Base-by-base conservation (phyloP, 805 yeast species). In the Cephaloascus albidus region DNA sequence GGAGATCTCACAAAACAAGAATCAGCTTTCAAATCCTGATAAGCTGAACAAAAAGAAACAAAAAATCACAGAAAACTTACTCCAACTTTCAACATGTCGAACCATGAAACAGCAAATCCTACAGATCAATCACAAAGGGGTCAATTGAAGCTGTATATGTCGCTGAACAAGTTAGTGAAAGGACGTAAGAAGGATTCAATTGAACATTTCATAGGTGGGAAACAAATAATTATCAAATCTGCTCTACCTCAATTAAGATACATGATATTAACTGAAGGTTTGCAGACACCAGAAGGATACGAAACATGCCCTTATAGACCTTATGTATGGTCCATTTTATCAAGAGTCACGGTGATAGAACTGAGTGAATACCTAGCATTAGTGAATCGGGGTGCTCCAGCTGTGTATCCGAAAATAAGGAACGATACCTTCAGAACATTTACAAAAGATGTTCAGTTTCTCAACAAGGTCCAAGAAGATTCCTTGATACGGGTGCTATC, bases 381-480 rank as follows among this genome's bases (percentile, higher is more conserved):
- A 27, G 69, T 83, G 2, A 52, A 68, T 8, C 56, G 63, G 27
- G 85, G 86, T 0, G 78, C 82, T 12, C 75, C 82, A 2, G 68
- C 69, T 0, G 65, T 78, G 6, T 77, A 78, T 41, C 62, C 71
- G 30, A 88, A 88, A 58, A 87, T 88, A 42, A 72, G 78, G 42
- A 84, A 88, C 55, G 96, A 88, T 52, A 83, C 95, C 1, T 86
- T 86, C 49, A 63, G 96, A 42, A 88, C 96, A 0, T 68, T 88
- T 47, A 81, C 84, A 57, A 81, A 85, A 30, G 95, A 88, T 52
- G 61, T 65, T 19, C 54, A 57, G 14, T 88, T 87, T 60, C 78
- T 75, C 41, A 59, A 61, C 36, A 72, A 70, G 40, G 95, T 87
- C 2, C 57, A 76, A n/a, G 95, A 86, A 50, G 76, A 73, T 3